Evolutionary conservation across 768 basidiomycete species (phyloP), one percentile per base, ranked within the genome.

Genomic region (Agrocybe praecox): DNA sequence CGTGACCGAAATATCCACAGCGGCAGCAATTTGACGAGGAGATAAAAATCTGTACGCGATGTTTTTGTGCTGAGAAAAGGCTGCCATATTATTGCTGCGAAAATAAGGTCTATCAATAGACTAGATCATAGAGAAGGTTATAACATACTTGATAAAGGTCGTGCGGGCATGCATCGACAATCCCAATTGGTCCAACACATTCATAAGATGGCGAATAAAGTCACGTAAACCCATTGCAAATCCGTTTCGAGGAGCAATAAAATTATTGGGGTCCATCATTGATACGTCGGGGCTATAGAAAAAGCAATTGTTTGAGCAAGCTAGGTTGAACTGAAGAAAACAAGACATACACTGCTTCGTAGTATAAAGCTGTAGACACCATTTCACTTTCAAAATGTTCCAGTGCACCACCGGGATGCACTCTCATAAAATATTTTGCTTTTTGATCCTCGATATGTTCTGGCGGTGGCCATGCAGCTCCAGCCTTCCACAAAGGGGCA

Each of bases 41-140:
- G 86, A 82, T 59, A 94, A 80, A 71, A 94, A 93, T n/a, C 92
- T 87, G 67, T 94, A 94, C 18, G 92, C 92, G 59, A 94, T 91
- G 70, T 94, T 93, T 67, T 87, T 90, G 74, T 94, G 90, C 15
- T 77, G 76, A 10, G 87, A 75, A 70, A 93, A 93, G 12, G 85
- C 74, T 23, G 87, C 77, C 60, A 94, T 77, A 70, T 94, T 91
- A 71, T 89, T 86, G 69, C 90, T 94, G 61, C 19, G 46, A 57
- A 29, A 29, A 29, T 4, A 29, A 36, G 46, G n/a, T 12, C 19
- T 43, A 8, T 60, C 23, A 52, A 24, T 48, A 23, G 9, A 9
- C 5, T 40, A 45, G 40, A 15, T 32, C 40, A n/a, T 32, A 59
- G 12, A 40, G 24, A 57, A 10, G 22, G n/a, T 14, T 34, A 1